Conservation (phyloP, 108 stramenopile species). For the Licmophora abbreviata region DNA sequence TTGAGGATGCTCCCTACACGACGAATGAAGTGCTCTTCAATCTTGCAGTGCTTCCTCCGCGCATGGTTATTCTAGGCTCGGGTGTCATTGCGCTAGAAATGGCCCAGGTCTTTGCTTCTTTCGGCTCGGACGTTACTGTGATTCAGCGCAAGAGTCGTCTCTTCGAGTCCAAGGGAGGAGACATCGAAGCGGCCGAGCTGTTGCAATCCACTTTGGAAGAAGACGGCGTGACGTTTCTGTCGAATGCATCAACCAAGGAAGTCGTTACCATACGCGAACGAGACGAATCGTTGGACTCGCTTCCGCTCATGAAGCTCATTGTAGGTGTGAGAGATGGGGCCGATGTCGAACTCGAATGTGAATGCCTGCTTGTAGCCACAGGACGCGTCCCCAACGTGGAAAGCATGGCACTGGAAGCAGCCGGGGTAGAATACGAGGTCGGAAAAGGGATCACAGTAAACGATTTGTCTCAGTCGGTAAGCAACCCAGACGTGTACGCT, state of each 20-base stretch:
- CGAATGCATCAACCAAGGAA: conserved; percentile 17
- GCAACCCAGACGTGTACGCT: conserved; percentile 83
- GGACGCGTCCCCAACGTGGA: conserved; percentile 89
- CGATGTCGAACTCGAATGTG: conserved; percentile 46
- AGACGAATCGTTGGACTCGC: conserved; percentile 7
- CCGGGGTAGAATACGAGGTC: conserved; percentile 66
- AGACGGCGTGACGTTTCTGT: conserved; percentile 71
- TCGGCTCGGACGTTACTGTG: conserved; percentile 87
- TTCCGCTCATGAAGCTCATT: conserved; percentile 56
- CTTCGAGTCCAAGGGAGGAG: conserved; percentile 61
- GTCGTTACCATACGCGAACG: conserved; percentile 44
- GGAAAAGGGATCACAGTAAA: conserved; percentile 79
- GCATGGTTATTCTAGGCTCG: conserved; percentile 88
- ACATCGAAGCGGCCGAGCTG: conserved; percentile 66
- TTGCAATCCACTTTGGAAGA: conserved; percentile 51
- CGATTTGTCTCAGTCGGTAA: conserved; percentile 70
- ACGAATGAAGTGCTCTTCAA: conserved; percentile 93
- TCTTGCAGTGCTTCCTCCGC: conserved; percentile 72
- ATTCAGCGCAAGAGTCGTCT: conserved; percentile 51
- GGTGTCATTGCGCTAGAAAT: conserved; percentile 95
- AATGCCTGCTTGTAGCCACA: conserved; percentile 83
- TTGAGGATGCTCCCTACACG: conserved; percentile 74
- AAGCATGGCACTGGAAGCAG: conserved; percentile 81
- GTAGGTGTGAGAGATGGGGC: conserved; percentile 18
- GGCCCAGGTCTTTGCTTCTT: conserved; percentile 92